phyloP scores from a whole-genome alignment of 495 filamentous ascomycete species.

The Penicillium herquei region DNA sequence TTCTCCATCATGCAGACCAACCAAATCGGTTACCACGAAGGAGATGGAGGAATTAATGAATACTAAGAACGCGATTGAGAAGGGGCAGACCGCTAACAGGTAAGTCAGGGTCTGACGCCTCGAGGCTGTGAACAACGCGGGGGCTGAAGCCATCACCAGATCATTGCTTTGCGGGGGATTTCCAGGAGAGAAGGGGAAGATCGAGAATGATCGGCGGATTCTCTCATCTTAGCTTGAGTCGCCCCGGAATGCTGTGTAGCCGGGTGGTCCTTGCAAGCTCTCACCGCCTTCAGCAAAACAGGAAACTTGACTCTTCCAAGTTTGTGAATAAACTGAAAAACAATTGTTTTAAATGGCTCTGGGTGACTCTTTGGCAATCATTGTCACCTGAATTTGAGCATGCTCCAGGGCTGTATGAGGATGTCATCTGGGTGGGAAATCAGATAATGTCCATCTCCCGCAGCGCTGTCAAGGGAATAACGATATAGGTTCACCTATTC shows the following conservation, averaged over 20 bases:
- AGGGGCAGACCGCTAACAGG: slow-evolving; percentile 83
- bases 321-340: too few species aligned
- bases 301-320: too few species aligned
- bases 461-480: too few species aligned
- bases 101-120: slow-evolving; percentile 78
- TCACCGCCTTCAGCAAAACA: slow-evolving; percentile 20
- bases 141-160: slow-evolving; percentile 33
- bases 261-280: slow-evolving; percentile 19
- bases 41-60: slow-evolving; percentile 93
- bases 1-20: slow-evolving; percentile 71
- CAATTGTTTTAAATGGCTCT: too few species aligned
- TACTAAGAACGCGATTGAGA: slow-evolving; percentile 95
- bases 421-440: too few species aligned
- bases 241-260: slow-evolving; percentile 4
- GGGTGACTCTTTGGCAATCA: too few species aligned
- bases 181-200: not conserved
- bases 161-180: slow-evolving; percentile 14
- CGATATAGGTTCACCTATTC: too few species aligned
- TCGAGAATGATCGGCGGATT: slow-evolving; percentile 4
- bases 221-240: slow-evolving; percentile 11
- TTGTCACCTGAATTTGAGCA: too few species aligned
- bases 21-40: slow-evolving; percentile 90
- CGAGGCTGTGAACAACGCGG: slow-evolving; percentile 58
- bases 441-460: too few species aligned
- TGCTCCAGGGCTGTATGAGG: too few species aligned